phyloP scores from a whole-genome alignment of 2,329 filamentous ascomycete species.

The Eurotiales sp. region DNA sequence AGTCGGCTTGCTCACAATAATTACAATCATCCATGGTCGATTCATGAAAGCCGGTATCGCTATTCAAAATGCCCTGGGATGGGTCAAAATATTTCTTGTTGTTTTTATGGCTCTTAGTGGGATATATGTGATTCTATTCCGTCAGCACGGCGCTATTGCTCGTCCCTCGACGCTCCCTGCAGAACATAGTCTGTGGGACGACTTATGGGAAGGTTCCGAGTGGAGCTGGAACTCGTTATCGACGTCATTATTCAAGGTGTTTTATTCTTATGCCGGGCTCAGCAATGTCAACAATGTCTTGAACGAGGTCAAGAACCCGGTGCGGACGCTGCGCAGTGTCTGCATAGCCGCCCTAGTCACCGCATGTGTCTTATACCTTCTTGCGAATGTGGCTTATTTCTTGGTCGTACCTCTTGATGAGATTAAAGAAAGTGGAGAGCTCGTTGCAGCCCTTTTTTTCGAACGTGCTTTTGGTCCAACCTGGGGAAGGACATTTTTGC shows the following conservation, averaged over 20 bases:
- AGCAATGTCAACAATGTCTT: slow-evolving; percentile 67
- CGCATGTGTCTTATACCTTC: slow-evolving; percentile 61
- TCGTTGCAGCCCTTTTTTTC: slow-evolving; percentile 67
- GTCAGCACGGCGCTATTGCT: slow-evolving; percentile 15
- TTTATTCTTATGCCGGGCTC: slow-evolving; percentile 66
- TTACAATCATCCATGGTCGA: slow-evolving; percentile 59
- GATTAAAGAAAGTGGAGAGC: slow-evolving; percentile 62
- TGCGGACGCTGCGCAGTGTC: slow-evolving; percentile 62
- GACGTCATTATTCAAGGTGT: slow-evolving; percentile 60
- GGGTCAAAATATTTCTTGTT: slow-evolving; percentile 60
- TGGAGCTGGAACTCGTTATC: slow-evolving; percentile 68
- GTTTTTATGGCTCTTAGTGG: slow-evolving; percentile 60
- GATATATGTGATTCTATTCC: slow-evolving; percentile 55
- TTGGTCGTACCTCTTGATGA: slow-evolving; percentile 64
- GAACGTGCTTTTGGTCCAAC: slow-evolving; percentile 58
- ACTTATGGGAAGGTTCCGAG: slow-evolving; percentile 61
- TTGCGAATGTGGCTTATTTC: slow-evolving; percentile 63
- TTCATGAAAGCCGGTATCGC: slow-evolving; percentile 56
- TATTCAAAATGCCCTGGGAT: slow-evolving; percentile 60
- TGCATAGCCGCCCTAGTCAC: slow-evolving; percentile 58
- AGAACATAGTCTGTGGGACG: slow-evolving; percentile 40
- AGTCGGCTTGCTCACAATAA: slow-evolving; percentile 52
- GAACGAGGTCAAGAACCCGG: slow-evolving; percentile 66
- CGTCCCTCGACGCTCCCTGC: not conserved
- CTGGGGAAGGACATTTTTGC: slow-evolving; percentile 56